Percentiles rank a stretch among this genome's conserved stretches.
These are phyloP conservation scores for Noccaea bulbosa DNA, from an alignment of 345 rosid genomes.

Conservation along the genomic window DNA sequence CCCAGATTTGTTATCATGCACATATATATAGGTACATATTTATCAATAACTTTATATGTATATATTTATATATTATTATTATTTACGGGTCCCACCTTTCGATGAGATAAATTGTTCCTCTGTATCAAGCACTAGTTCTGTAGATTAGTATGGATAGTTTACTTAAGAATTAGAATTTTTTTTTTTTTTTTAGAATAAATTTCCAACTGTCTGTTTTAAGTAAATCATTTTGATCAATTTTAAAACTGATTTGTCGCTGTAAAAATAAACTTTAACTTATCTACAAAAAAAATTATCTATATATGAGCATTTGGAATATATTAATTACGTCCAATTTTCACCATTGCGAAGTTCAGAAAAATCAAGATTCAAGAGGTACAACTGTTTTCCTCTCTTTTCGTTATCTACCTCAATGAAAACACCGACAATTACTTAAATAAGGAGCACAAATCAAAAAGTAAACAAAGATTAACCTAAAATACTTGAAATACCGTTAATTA, in stretches of 20 bases:
- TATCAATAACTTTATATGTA: neutral
- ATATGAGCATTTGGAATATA: neutral
- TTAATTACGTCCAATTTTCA: too few species aligned
- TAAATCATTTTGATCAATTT: slow-evolving; percentile 1
- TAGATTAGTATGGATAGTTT: slow-evolving; percentile 36
- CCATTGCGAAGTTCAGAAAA: too few species aligned
- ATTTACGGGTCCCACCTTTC: slow-evolving; percentile 40
- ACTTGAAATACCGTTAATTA: too few species aligned
- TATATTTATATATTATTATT: neutral
- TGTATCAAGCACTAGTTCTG: slow-evolving; percentile 39
- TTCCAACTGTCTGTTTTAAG: slow-evolving; percentile 11
- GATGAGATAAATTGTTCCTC: slow-evolving; percentile 47
- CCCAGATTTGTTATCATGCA: slow-evolving; percentile 41
- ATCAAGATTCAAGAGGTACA: too few species aligned
- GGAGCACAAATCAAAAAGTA: neutral
- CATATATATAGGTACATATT: neutral
- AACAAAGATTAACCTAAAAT: too few species aligned
- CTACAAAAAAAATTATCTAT: too few species aligned
- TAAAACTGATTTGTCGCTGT: slow-evolving; percentile 8
- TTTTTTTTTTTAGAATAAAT: slow-evolving; percentile 4
- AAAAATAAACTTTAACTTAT: neutral
- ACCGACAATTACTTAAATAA: too few species aligned
- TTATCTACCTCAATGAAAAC: too few species aligned
- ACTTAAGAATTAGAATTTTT: slow-evolving; percentile 24
- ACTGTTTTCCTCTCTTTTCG: too few species aligned